These are phyloP conservation scores for Xylaria hypoxylon DNA, from an alignment of 2,329 filamentous ascomycete species.

Conservation along the genomic window DNA sequence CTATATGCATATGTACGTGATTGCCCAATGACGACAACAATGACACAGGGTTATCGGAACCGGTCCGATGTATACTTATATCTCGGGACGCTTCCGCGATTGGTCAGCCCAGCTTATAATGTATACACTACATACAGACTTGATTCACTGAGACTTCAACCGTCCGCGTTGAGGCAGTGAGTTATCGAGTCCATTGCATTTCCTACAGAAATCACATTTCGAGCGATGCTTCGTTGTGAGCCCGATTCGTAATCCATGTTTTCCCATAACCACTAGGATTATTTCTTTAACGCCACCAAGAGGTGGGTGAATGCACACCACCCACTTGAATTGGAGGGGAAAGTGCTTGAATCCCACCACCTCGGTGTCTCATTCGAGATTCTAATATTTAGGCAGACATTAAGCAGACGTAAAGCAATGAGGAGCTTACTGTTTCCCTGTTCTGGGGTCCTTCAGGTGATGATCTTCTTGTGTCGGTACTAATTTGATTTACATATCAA, in stretches of 20 bases:
- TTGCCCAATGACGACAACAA: slow-evolving; percentile 16
- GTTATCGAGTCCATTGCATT: background rate
- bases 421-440: slow-evolving; percentile 31
- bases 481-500: slow-evolving; percentile 11
- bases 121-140: background rate
- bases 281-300: background rate
- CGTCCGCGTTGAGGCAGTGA: no score
- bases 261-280: background rate
- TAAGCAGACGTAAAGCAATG: slow-evolving; percentile 11
- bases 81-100: background rate
- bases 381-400: slow-evolving; percentile 19
- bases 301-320: background rate
- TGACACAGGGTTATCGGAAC: background rate
- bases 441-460: slow-evolving; percentile 7
- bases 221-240: background rate
- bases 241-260: background rate
- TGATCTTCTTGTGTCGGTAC: slow-evolving; percentile 4
- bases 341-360: background rate
- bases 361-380: slow-evolving; percentile 13
- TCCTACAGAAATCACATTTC: background rate
- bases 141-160: background rate
- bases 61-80: background rate
- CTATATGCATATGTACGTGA: slow-evolving; percentile 14
- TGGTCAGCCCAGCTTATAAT: slow-evolving; percentile 3
- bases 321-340: background rate